A percentile compares a stretch with the other conserved stretches of the same genome.
Evolutionary conservation across 768 basidiomycete genomes (phyloP).

Genomic region (Lactifluus hygrophoroides): DNA sequence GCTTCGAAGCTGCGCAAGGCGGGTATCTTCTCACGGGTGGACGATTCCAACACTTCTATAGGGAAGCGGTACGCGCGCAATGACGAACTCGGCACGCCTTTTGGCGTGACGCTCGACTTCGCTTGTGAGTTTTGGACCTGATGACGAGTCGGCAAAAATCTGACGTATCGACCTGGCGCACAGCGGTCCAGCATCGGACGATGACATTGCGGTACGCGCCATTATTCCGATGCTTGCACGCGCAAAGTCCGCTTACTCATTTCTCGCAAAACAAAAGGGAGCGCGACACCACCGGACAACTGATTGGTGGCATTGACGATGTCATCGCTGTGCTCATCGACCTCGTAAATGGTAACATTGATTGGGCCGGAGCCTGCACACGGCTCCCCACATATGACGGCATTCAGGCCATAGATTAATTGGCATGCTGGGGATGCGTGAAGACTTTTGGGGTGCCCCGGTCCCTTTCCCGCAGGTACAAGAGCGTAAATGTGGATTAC

Average conservation of each 20-base stretch:
- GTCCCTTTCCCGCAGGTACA: neutral
- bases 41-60: constrained; percentile 91
- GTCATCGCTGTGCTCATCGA: constrained; percentile 76
- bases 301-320: constrained; percentile 84
- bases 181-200: constrained; percentile 86
- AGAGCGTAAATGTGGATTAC: neutral
- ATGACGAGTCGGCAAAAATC: constrained; percentile 15
- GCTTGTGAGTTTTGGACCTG: constrained; percentile 48
- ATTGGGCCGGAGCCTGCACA: constrained; percentile 70
- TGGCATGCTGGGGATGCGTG: neutral
- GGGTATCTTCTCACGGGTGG: constrained; percentile 88
- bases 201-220: constrained; percentile 79
- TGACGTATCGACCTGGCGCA: constrained; percentile 10
- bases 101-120: constrained; percentile 93
- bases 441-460: constrained; percentile 14
- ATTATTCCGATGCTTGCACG: neutral
- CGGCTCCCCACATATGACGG: constrained; percentile 77
- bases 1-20: constrained; percentile 80
- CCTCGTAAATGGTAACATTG: constrained; percentile 63
- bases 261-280: constrained; percentile 48
- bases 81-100: constrained; percentile 97
- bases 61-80: constrained; percentile 97
- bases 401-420: constrained; percentile 68
- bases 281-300: constrained; percentile 88
- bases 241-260: constrained; percentile 1